Evolutionary conservation across 192 early-diverging fungal species (phyloP).

Genomic region (Lobosporangium transversale): DNA sequence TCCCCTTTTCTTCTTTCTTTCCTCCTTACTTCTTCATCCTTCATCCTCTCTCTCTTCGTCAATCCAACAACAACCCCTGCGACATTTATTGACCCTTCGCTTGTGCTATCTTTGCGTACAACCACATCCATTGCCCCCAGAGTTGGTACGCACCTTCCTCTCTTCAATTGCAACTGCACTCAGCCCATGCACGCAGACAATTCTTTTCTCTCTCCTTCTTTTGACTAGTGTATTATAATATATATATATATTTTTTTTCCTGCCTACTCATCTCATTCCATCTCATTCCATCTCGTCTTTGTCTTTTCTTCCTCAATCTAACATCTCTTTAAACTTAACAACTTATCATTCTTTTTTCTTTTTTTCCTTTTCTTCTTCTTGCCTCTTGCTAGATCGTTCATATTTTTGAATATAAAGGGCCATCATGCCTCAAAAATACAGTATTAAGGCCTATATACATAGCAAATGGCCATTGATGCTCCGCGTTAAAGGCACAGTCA

Average conservation of each 20-base stretch:
- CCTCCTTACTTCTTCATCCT: background rate
- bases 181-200: no score
- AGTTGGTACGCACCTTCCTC: no score
- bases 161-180: no score
- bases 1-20: background rate
- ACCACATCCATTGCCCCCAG: no score
- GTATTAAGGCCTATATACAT: slow-evolving; percentile 29
- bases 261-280: background rate
- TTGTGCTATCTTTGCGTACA: no score
- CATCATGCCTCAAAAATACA: slow-evolving; percentile 28
- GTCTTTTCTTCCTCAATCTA: background rate
- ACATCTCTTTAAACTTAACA: no score
- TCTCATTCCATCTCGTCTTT: background rate
- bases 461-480: slow-evolving; percentile 50
- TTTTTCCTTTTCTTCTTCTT: slow-evolving; percentile 1
- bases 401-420: background rate
- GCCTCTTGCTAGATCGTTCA: background rate
- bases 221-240: no score
- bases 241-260: no score
- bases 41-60: background rate
- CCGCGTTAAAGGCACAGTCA: slow-evolving; percentile 46
- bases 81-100: no score
- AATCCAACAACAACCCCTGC: no score
- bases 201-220: no score
- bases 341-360: background rate